Conservation (phyloP, 108 stramenopile genomes). For the Skeletonema grethae region DNA sequence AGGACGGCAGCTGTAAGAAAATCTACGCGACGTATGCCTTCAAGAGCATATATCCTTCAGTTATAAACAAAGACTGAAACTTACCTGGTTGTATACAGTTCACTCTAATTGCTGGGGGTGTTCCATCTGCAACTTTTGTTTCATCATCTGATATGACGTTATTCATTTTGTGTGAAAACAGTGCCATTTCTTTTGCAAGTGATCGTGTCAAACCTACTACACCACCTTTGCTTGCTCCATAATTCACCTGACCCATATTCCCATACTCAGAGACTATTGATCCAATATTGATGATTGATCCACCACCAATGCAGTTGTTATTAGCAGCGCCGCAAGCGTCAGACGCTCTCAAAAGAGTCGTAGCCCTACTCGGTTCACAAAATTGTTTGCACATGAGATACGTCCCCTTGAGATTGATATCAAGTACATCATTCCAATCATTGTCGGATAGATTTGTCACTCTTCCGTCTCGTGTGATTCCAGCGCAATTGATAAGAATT, state of each 20-base stretch:
- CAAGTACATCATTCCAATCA: conserved; percentile 56
- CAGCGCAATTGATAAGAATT: conserved; percentile 78
- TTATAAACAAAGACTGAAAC: neutral
- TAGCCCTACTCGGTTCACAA: conserved; percentile 40
- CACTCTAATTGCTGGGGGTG: conserved; percentile 53
- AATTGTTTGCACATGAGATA: conserved; percentile 61
- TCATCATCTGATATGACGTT: neutral
- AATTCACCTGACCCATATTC: conserved; percentile 82
- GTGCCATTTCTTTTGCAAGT: conserved; percentile 78
- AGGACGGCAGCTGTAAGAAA: neutral
- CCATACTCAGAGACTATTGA: conserved; percentile 71
- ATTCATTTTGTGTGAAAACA: conserved; percentile 14
- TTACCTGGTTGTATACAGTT: conserved; percentile 72
- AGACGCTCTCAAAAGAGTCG: conserved; percentile 13
- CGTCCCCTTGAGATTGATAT: conserved; percentile 58
- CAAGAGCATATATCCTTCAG: no score
- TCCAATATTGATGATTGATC: conserved; percentile 78
- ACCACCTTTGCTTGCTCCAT: conserved; percentile 85
- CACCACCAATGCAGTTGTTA: conserved; percentile 10
- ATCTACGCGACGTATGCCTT: no score
- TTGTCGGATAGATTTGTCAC: conserved; percentile 45
- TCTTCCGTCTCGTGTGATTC: conserved; percentile 73
- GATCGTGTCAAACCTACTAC: conserved; percentile 71
- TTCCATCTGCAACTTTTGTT: neutral
- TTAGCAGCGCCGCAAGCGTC: neutral